These are phyloP conservation scores for Corylus avellana DNA, from an alignment of 306 rosid species.

Conservation along the genomic window DNA sequence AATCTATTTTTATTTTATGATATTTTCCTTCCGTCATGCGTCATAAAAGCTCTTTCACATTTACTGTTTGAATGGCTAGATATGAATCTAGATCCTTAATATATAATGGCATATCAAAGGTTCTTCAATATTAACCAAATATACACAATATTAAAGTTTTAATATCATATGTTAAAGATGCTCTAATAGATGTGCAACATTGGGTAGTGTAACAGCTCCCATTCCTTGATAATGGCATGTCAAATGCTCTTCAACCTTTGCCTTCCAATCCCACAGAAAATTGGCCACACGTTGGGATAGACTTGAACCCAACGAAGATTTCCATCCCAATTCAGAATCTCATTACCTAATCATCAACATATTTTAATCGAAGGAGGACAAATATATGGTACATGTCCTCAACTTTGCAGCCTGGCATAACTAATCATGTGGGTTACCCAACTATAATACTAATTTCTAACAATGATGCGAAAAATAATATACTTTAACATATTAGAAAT, in stretches of 20 bases:
- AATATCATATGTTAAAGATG: no score
- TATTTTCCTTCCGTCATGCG: no score
- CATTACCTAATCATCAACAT: background rate
- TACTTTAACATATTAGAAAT: background rate
- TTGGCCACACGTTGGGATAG: background rate
- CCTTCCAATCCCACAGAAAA: background rate
- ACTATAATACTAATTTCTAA: no score
- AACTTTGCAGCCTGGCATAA: constrained; percentile 23
- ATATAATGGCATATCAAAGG: no score
- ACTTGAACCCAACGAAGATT: background rate
- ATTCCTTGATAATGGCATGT: background rate
- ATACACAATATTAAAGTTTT: no score
- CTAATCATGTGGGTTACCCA: constrained; percentile 10
- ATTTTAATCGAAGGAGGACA: background rate
- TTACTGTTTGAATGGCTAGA: no score
- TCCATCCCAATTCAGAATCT: no score
- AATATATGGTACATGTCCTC: background rate
- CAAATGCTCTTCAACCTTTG: background rate
- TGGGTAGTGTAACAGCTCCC: background rate
- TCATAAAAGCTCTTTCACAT: no score
- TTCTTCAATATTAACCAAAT: no score
- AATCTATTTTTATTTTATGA: no score
- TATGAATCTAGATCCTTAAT: no score
- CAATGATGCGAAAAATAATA: background rate
- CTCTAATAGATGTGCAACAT: no score